These are phyloP conservation scores for Spatholobus suberectus DNA, from an alignment of 306 rosid genomes.

Conservation along the genomic window DNA sequence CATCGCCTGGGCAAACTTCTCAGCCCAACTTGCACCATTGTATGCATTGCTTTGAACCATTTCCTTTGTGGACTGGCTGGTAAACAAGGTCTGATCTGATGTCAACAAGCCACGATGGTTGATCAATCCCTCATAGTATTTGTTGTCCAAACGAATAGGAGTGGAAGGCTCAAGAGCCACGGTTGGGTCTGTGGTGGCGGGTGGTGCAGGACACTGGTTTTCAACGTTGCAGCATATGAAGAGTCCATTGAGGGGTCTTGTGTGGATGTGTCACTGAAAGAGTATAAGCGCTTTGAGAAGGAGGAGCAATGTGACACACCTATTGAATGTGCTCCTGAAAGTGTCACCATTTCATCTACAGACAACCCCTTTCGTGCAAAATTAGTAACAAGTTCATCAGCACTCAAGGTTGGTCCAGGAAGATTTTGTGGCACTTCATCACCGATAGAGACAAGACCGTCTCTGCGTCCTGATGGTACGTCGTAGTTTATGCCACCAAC, in stretches of 20 bases:
- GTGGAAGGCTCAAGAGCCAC: conserved; percentile 29
- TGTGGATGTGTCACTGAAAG: conserved; percentile 15
- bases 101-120: conserved; percentile 41
- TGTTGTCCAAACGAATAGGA: conserved; percentile 40
- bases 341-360: conserved; percentile 40
- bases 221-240: conserved; percentile 30
- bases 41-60: conserved; percentile 34
- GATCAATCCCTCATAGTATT: conserved; percentile 27
- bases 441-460: conserved; percentile 31
- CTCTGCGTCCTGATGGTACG: conserved; percentile 38
- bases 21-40: conserved; percentile 35
- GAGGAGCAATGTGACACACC: conserved; percentile 35
- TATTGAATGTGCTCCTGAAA: conserved; percentile 40
- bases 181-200: background rate
- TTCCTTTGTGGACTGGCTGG: conserved; percentile 12
- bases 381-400: background rate
- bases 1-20: conserved; percentile 41
- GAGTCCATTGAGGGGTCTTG: conserved; percentile 37
- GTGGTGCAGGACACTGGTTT: conserved; percentile 20
- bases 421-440: conserved; percentile 32
- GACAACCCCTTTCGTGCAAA: conserved; percentile 32
- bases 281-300: conserved; percentile 22
- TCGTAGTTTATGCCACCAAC: conserved; percentile 29
- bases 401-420: background rate
- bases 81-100: conserved; percentile 34